Conservation (phyloP, 805 yeast species). For the Blastobotrys americana region DNA sequence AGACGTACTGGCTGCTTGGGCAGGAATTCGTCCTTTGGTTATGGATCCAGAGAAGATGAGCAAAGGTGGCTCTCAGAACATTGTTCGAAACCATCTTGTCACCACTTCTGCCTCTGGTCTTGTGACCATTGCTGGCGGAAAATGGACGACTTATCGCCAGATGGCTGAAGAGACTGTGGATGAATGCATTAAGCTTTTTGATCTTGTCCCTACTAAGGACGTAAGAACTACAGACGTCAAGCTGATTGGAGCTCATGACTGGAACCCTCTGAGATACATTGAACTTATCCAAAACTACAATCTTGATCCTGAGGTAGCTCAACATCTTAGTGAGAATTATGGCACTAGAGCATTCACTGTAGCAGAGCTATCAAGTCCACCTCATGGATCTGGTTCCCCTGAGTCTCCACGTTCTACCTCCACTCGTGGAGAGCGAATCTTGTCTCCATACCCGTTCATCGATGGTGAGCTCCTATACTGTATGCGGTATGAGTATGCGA, state of each 20-base stretch:
- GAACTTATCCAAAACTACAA: constrained; percentile 73
- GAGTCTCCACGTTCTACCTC: constrained; percentile 23
- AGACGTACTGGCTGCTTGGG: constrained; percentile 93
- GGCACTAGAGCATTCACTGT: constrained; percentile 76
- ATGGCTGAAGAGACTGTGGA: constrained; percentile 94
- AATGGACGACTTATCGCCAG: constrained; percentile 97
- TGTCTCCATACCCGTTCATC: constrained; percentile 76
- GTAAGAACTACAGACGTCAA: constrained; percentile 47
- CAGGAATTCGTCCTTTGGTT: constrained; percentile 92
- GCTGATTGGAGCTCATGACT: constrained; percentile 76
- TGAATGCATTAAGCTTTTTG: constrained; percentile 48
- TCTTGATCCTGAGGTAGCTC: constrained; percentile 66
- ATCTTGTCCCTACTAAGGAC: constrained; percentile 36
- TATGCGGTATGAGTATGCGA: constrained; percentile 71
- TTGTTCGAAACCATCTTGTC: constrained; percentile 84
- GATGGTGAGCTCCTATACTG: constrained; percentile 81
- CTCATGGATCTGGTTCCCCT: constrained; percentile 14
- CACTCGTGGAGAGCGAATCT: constrained; percentile 28
- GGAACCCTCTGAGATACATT: constrained; percentile 64
- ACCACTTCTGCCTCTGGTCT: constrained; percentile 66
- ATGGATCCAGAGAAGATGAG: constrained; percentile 50
- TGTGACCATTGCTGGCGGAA: constrained; percentile 90
- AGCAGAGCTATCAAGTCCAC: constrained; percentile 44
- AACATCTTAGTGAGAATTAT: constrained; percentile 76
- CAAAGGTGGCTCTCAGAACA: constrained; percentile 60